These are phyloP conservation scores for Boechera stricta DNA, from an alignment of 345 rosid species.

Conservation along the genomic window DNA sequence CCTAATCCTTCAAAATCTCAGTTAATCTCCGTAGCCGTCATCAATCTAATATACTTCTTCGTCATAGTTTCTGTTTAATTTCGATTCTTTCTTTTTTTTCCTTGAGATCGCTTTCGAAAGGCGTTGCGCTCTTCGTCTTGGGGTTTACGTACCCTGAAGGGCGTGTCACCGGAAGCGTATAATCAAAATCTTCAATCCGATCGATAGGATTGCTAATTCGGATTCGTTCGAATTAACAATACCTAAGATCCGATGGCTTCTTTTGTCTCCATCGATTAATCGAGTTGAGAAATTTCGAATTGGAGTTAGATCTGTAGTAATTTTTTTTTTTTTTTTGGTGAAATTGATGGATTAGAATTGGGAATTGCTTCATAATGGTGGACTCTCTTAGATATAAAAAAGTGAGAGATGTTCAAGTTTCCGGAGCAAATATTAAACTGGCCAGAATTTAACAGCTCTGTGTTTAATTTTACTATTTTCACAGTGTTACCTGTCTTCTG, in stretches of 20 bases:
- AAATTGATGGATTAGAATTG: background rate
- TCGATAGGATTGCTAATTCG: constrained; percentile 24
- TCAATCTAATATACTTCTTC: background rate
- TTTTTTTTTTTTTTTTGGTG: background rate
- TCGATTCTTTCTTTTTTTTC: accelerated
- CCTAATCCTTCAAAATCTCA: background rate
- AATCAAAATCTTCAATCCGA: constrained; percentile 28
- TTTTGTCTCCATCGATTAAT: background rate
- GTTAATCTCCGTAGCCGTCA: background rate
- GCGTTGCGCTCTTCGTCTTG: constrained; percentile 46
- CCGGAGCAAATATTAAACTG: constrained; percentile 42
- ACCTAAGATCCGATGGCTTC: constrained; percentile 13
- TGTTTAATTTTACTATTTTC: constrained; percentile 29
- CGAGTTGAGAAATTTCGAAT: constrained; percentile 24
- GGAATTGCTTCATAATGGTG: constrained; percentile 47
- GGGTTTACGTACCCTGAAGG: constrained; percentile 36
- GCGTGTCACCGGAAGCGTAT: constrained; percentile 49
- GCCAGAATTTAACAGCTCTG: constrained; percentile 48
- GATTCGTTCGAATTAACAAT: constrained; percentile 20
- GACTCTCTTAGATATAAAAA: constrained; percentile 39
- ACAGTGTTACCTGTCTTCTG: constrained; percentile 48
- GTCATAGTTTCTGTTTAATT: background rate
- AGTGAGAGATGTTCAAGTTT: constrained; percentile 50
- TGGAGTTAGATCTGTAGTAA: background rate
- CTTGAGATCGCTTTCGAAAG: constrained; percentile 42